Conservation (phyloP, 2,329 filamentous ascomycete genomes). For the Fusarium tupiense region DNA sequence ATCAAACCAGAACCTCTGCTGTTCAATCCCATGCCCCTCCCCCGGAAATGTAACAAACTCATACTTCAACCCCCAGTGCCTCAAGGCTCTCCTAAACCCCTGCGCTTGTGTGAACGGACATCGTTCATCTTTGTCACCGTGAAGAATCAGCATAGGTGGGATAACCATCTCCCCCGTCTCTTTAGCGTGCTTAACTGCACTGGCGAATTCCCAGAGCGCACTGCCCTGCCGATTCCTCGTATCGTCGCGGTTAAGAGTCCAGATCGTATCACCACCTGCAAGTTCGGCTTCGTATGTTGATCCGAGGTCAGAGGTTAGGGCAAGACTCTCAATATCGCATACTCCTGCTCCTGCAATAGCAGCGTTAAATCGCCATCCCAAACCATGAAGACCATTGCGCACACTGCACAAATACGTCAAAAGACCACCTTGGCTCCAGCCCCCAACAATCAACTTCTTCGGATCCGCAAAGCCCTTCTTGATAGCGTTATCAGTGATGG, state of each 20-base stretch:
- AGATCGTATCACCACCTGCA: background rate
- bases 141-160: conserved; percentile 25
- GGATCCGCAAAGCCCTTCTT: conserved; percentile 45
- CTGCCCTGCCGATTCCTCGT: conserved; percentile 23
- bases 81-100: conserved; percentile 18
- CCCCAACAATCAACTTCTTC: conserved; percentile 47
- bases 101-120: conserved; percentile 26
- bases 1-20: conserved; percentile 27
- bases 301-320: conserved; percentile 41
- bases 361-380: conserved; percentile 50
- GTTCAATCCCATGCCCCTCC: background rate
- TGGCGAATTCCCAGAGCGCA: conserved; percentile 20
- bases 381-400: conserved; percentile 47
- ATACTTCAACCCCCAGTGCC: background rate
- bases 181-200: conserved; percentile 3
- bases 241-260: conserved; percentile 13
- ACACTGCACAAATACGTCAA: conserved; percentile 50
- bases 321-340: conserved; percentile 49
- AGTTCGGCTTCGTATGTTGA: conserved; percentile 27
- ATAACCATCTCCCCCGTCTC: background rate
- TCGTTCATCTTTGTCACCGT: conserved; percentile 19
- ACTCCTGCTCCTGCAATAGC: conserved; percentile 50
- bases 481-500: conserved; percentile 48
- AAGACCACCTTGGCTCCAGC: conserved; percentile 52
- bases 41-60: conserved; percentile 29